Percentiles rank a stretch among this genome's conserved stretches.
Evolutionary conservation across 2,329 filamentous ascomycete genomes (phyloP).

Genomic region (Fusarium equiseti): DNA sequence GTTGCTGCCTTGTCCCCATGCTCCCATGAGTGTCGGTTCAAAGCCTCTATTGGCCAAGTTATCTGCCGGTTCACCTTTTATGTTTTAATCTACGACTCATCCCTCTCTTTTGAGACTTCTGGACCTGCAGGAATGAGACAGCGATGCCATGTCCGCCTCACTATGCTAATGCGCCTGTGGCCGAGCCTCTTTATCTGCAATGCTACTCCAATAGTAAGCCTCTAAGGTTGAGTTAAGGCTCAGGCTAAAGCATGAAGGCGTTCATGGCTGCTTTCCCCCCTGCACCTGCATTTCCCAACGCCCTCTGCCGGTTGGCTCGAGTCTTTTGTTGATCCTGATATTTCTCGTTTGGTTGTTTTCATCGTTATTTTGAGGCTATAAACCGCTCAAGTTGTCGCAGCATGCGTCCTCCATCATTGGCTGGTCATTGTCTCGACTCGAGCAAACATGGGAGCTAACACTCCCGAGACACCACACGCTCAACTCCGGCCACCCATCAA

Average conservation of each 20-base stretch:
- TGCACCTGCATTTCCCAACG: conserved; percentile 28
- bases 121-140: conserved; percentile 23
- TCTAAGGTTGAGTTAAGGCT: conserved; percentile 21
- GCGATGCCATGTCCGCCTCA: conserved; percentile 27
- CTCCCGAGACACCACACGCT: conserved; percentile 32
- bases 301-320: neutral
- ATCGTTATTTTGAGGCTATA: conserved; percentile 20
- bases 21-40: conserved; percentile 36
- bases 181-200: conserved; percentile 34
- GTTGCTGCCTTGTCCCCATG: conserved; percentile 30
- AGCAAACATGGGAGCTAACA: conserved; percentile 9
- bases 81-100: neutral
- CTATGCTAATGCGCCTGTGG: conserved; percentile 12
- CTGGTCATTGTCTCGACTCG: conserved; percentile 3
- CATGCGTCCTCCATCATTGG: conserved; percentile 3
- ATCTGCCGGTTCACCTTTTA: conserved; percentile 5
- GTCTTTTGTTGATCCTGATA: neutral
- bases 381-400: conserved; percentile 18
- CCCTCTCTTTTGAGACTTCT: neutral
- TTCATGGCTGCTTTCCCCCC: conserved; percentile 29
- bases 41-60: conserved; percentile 36
- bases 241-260: conserved; percentile 22
- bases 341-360: conserved; percentile 12
- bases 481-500: conserved; percentile 24
- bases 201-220: conserved; percentile 24